These are phyloP conservation scores for Colletotrichum euphorbiae DNA, from an alignment of 2,329 filamentous ascomycete genomes.

Conservation along the genomic window DNA sequence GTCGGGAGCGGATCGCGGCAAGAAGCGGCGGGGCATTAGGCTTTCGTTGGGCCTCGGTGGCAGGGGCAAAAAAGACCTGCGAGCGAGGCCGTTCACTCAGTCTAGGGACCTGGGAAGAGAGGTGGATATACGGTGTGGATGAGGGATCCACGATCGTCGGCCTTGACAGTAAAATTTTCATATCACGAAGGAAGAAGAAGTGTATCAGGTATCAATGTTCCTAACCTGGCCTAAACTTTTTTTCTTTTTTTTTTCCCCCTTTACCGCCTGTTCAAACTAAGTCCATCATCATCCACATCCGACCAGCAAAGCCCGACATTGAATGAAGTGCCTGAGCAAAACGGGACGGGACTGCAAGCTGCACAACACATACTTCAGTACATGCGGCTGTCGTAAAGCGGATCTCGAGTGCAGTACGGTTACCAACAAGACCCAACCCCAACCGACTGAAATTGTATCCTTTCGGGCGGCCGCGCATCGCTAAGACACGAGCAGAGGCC, in stretches of 20 bases:
- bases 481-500: slow-evolving; percentile 11
- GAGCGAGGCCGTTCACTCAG: background rate
- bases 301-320: too few species aligned
- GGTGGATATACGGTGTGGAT: slow-evolving; percentile 6
- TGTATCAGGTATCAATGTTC: background rate
- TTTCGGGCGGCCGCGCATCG: background rate
- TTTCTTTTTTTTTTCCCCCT: background rate
- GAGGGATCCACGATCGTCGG: slow-evolving; percentile 19
- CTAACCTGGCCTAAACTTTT: background rate
- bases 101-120: background rate
- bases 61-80: slow-evolving; percentile 1
- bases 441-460: background rate
- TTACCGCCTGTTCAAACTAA: too few species aligned
- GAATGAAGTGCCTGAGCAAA: too few species aligned
- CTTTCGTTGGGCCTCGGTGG: slow-evolving; percentile 25
- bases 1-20: slow-evolving; percentile 26
- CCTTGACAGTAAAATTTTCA: background rate
- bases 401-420: background rate
- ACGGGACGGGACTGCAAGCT: background rate
- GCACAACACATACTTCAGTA: background rate
- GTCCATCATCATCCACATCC: too few species aligned
- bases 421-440: too few species aligned
- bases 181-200: slow-evolving; percentile 5
- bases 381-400: background rate
- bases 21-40: slow-evolving; percentile 38